Base-by-base conservation (phyloP, 352 stramenopile species). In the Phytophthora agathidicida region DNA sequence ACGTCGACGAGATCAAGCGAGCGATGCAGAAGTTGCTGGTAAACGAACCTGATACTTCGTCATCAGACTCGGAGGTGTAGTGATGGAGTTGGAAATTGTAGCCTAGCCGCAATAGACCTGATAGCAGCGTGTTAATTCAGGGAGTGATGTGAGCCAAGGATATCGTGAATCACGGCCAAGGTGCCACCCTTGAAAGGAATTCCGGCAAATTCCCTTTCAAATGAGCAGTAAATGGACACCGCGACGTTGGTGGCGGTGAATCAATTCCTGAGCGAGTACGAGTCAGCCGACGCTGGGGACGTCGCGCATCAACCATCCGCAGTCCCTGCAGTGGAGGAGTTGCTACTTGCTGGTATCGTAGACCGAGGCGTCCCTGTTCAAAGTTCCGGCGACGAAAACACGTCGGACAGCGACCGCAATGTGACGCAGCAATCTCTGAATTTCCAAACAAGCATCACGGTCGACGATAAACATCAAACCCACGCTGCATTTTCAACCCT, bases 221-320 rank as follows among this genome's bases (percentile, higher is more conserved):
- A n/a, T n/a, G n/a, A n/a, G 51, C 50, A 59, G 42, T 39, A 55
- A 45, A 66, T 55, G 58, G 58, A 66, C 49, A 49, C 50, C 14
- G n/a, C n/a, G n/a, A 68, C 51, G 27, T 23, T 61, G 22, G 58
- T 41, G 11, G 50, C 50, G 9, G 42, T 62, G 28, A 57, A 32
- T 16, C 50, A 61, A 42, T 67, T 67, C 23, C 50, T 67, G 30
- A 67, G 58, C 22, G 49, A 67, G 23, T 61, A 60, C 35, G 58
- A 67, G 33, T 11, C 46, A n/a, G 47, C 49, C 2, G 27, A 11
- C 26, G 11, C 39, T 10, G 35, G 8, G 17, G 16, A 36, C 26
- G n/a, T n/a, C n/a, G n/a, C n/a, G n/a, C n/a, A n/a, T n/a, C 51
- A 33, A 9, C 13, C 49, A 13, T 7, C 30, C 9, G 19, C 39